phyloP scores from a whole-genome alignment of 441 rosid species.

The Mallotus japonicus region DNA sequence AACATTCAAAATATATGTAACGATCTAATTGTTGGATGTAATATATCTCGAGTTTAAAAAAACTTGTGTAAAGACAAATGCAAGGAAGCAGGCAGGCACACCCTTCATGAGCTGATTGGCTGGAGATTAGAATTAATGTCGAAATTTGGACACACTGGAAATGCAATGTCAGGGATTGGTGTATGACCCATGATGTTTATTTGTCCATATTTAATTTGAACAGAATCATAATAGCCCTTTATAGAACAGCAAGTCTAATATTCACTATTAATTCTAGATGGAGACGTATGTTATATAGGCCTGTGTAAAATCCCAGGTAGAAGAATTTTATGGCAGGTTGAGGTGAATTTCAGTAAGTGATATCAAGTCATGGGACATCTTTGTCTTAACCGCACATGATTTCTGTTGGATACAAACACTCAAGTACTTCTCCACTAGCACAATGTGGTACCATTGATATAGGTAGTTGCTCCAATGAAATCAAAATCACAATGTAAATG shows the following conservation, averaged over 20 bases:
- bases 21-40: too few species aligned
- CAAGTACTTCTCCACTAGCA: slow-evolving; percentile 27
- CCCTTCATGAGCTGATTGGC: neutral
- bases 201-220: slow-evolving; percentile 11
- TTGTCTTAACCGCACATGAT: slow-evolving; percentile 25
- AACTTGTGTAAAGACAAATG: neutral
- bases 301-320: neutral
- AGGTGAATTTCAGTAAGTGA: slow-evolving; percentile 20
- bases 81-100: neutral
- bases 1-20: too few species aligned
- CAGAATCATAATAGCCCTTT: neutral
- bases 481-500: neutral
- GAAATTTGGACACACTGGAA: slow-evolving; percentile 16
- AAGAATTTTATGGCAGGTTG: neutral
- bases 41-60: too few species aligned
- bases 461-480: too few species aligned
- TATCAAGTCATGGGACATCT: slow-evolving; percentile 35
- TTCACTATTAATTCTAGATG: neutral
- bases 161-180: slow-evolving; percentile 18
- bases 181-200: neutral
- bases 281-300: too few species aligned
- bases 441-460: neutral
- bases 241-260: slow-evolving; percentile 4
- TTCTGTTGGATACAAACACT: slow-evolving; percentile 20
- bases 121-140: neutral